A percentile compares a stretch with the other conserved stretches of the same genome.
Conservation (phyloP, 2,329 filamentous ascomycete genomes). For the Curvularia lunata region DNA sequence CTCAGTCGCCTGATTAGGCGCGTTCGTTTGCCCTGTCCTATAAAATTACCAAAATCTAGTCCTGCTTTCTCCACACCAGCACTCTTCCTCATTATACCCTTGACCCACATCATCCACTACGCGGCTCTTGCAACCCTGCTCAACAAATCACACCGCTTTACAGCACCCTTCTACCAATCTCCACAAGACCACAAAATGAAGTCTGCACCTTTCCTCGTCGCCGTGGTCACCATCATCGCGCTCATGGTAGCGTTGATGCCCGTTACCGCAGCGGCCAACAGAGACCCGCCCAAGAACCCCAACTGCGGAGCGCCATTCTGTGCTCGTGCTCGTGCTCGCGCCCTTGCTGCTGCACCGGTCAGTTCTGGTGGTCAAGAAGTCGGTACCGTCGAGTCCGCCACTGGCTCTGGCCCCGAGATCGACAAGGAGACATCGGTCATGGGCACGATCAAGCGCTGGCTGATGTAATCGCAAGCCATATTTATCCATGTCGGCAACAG, state of each 20-base stretch:
- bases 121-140: not conserved
- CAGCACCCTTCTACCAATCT: not conserved
- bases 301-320: conserved; percentile 16
- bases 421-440: not conserved
- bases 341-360: not conserved
- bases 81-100: not conserved
- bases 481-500: not conserved
- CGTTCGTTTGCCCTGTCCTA: not conserved
- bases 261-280: not conserved
- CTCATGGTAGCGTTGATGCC: not conserved
- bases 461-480: not conserved
- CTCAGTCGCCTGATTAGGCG: not conserved
- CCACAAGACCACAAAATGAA: not conserved
- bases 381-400: not conserved
- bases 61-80: not conserved
- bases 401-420: not conserved
- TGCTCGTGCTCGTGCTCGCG: conserved; percentile 1
- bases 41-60: not conserved
- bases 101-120: not conserved
- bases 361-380: not conserved
- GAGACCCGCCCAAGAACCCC: not conserved
- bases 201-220: not conserved
- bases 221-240: not conserved
- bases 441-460: not conserved
- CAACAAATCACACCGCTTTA: not conserved